Conservation (phyloP, 805 yeast species). For the Yamadazyma nakazawae region DNA sequence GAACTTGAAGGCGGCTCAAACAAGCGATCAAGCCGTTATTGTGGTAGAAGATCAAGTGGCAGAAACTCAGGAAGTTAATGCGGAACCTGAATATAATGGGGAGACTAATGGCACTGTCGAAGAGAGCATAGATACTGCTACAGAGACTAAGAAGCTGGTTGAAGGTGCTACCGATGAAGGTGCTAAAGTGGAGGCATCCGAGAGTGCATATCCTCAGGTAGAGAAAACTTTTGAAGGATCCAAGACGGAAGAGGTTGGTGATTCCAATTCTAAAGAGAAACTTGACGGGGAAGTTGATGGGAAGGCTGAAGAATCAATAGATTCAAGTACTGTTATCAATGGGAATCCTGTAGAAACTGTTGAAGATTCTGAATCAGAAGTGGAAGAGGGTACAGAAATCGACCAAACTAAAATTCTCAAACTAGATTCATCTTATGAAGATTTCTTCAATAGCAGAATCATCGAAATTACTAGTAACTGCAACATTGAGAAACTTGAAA, state of each 20-base stretch:
- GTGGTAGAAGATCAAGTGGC: too few species aligned
- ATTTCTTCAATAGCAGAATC: constrained; percentile 24
- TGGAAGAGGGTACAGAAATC: constrained; percentile 19
- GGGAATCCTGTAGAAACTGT: neutral
- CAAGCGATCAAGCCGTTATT: neutral
- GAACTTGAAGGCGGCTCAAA: neutral
- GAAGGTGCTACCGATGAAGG: too few species aligned
- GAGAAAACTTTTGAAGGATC: too few species aligned
- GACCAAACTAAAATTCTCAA: constrained; percentile 4
- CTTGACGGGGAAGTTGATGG: neutral
- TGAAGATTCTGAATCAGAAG: constrained; percentile 29
- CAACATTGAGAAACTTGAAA: constrained; percentile 37
- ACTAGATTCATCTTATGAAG: constrained; percentile 9
- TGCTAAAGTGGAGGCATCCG: too few species aligned
- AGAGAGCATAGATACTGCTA: neutral
- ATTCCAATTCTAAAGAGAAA: too few species aligned
- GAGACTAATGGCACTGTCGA: too few species aligned
- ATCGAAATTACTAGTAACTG: constrained; percentile 30
- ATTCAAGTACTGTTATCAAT: neutral
- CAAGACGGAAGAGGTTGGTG: too few species aligned
- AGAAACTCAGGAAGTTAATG: too few species aligned
- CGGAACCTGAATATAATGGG: too few species aligned
- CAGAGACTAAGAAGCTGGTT: too few species aligned
- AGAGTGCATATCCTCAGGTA: too few species aligned
- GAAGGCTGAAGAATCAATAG: neutral